Evolutionary conservation across 2,329 filamentous ascomycete genomes (phyloP).

Genomic region (Fusarium robinianum): DNA sequence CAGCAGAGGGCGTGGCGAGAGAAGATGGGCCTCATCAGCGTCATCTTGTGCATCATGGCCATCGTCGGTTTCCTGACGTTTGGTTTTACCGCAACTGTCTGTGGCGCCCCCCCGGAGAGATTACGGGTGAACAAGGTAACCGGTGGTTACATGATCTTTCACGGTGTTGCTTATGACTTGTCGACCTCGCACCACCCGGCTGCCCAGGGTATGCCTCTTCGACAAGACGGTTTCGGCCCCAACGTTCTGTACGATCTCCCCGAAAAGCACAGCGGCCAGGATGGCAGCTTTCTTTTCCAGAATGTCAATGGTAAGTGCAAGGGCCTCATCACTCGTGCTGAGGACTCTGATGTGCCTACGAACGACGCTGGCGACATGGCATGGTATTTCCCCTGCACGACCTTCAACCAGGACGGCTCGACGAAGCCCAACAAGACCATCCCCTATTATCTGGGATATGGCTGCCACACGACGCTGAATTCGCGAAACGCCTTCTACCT

Average conservation of each 20-base stretch:
- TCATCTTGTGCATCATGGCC: conserved; percentile 85
- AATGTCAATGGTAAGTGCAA: conserved; percentile 99
- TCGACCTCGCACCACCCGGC: conserved; percentile 75
- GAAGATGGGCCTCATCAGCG: conserved; percentile 95
- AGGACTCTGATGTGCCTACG: conserved; percentile 77
- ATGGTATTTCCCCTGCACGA: conserved; percentile 95
- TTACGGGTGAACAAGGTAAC: conserved; percentile 83
- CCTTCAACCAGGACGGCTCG: conserved; percentile 94
- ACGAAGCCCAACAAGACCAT: conserved; percentile 73
- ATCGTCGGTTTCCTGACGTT: conserved; percentile 96
- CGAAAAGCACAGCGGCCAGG: conserved; percentile 80
- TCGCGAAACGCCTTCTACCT: conserved; percentile 78
- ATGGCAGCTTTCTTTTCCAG: conserved; percentile 96
- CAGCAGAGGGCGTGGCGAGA: conserved; percentile 95
- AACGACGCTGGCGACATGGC: conserved; percentile 74
- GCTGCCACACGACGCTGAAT: conserved; percentile 77
- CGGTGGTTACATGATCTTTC: conserved; percentile 90
- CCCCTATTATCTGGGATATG: conserved; percentile 80
- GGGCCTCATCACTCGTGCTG: conserved; percentile 74
- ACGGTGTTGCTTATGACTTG: conserved; percentile 88
- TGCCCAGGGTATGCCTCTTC: conserved; percentile 73
- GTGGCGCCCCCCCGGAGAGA: conserved; percentile 70
- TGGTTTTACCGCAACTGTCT: conserved; percentile 90
- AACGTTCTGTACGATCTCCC: conserved; percentile 90
- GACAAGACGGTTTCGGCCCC: conserved; percentile 54